Conservation (phyloP, 2,329 filamentous ascomycete genomes). For the Pyrenophora teres region DNA sequence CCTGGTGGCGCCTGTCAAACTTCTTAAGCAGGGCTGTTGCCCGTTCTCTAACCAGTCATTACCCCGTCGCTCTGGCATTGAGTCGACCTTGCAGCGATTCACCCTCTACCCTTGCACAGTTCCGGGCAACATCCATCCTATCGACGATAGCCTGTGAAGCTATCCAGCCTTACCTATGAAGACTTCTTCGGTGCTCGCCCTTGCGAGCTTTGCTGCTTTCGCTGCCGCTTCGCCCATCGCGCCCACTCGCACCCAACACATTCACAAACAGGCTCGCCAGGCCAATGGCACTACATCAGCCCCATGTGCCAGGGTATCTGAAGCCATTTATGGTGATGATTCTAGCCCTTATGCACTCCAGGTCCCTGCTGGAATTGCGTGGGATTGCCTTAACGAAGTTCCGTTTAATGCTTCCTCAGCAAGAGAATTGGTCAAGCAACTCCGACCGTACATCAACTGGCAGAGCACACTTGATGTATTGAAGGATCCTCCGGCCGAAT, state of each 20-base stretch:
- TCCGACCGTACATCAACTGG: constrained; percentile 53
- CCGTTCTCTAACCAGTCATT: not conserved
- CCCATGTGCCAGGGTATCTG: constrained; percentile 42
- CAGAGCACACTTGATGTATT: constrained; percentile 53
- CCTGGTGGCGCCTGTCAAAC: constrained; percentile 5
- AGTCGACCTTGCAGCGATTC: no score
- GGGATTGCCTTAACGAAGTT: constrained; percentile 52
- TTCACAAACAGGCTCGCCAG: constrained; percentile 25
- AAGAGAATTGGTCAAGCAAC: constrained; percentile 45
- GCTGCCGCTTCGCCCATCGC: constrained; percentile 32
- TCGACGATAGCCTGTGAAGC: not conserved
- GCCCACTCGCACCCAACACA: constrained; percentile 17
- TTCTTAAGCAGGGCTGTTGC: constrained; percentile 2
- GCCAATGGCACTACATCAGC: constrained; percentile 27
- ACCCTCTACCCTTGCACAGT: no score
- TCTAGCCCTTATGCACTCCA: constrained; percentile 19
- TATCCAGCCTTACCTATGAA: constrained; percentile 25
- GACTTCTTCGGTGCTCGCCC: constrained; percentile 23
- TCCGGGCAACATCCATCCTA: not conserved
- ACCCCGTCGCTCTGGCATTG: not conserved
- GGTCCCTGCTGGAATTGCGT: constrained; percentile 52
- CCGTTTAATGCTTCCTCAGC: constrained; percentile 51
- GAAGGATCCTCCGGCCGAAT: constrained; percentile 53
- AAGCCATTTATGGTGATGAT: constrained; percentile 33
- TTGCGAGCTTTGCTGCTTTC: constrained; percentile 29